Base-by-base conservation (phyloP, 164 flowering plant genomes). In the Magnolia kwangsiensis region DNA sequence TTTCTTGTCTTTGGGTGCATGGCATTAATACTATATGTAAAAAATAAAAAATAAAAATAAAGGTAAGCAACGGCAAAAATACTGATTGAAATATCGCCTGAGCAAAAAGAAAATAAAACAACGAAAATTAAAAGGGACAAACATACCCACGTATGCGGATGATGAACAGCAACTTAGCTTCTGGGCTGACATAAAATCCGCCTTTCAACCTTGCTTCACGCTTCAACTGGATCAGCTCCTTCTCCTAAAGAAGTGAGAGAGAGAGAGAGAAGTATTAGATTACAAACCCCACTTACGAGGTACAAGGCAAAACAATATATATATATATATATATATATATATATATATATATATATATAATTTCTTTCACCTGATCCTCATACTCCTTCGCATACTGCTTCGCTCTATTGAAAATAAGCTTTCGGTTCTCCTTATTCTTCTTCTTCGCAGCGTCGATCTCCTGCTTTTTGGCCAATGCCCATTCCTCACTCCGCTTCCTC, bases 161-260 rank as follows among this genome's bases (percentile, higher is more conserved):
- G 50, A 90, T 88, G 21, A 86, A 90, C 77, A 90, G 27, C 19
- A 90, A 77, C 76, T 87, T 90, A 0, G 93, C 86, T 72, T 90
- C 93, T 0, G 93, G 90, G 72, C 80, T 70, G 50, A 88, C 91
- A 77, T 90, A 90, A 59, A 88, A 88, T 0, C 93, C 93, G 0
- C 92, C 92, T 70, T 78, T 83, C 79, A 83, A 50, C 72, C 76
- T 83, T 0, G 87, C 87, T 72, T 85, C 87, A 7, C 84, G 79
- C 72, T 85, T 85, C 81, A 85, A 66, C 27, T 63, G 27, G 29
- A 85, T 82, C 51, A 83, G 50, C 66, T 85, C 87, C 67, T 71
- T 81, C 23, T 83, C 71, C 86, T 84, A 50, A 20, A 16, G 2
- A 14, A 7, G 0, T 13, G 18, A 55, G 18, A 11, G 61, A 55